Evolutionary conservation across 768 basidiomycete species (phyloP).

Genomic region (Rhizopogon roseolus): DNA sequence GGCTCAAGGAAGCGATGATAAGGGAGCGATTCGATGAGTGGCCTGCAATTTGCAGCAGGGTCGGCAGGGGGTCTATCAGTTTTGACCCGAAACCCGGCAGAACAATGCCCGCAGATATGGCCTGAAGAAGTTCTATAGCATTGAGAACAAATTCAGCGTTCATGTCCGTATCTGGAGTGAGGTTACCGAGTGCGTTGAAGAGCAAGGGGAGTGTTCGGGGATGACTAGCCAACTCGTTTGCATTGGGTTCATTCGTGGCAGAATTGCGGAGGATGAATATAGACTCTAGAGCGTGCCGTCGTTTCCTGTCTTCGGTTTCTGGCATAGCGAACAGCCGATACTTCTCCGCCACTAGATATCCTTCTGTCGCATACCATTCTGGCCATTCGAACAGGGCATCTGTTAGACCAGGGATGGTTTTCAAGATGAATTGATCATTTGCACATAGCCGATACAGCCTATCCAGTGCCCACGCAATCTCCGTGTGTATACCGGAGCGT

Average conservation of each 20-base stretch:
- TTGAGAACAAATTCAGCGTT: conserved; percentile 71
- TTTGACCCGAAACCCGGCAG: conserved; percentile 30
- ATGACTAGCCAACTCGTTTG: conserved; percentile 51
- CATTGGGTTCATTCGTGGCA: conserved; percentile 65
- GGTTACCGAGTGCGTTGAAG: conserved; percentile 57
- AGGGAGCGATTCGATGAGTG: conserved; percentile 68
- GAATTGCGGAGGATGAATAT: conserved; percentile 86
- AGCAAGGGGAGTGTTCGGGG: conserved; percentile 63
- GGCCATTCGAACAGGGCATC: conserved; percentile 88
- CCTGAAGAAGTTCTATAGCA: conserved; percentile 65
- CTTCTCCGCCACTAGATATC: conserved; percentile 43
- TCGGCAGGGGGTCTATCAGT: conserved; percentile 48
- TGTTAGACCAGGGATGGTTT: conserved; percentile 69
- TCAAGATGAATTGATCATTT: conserved; percentile 74
- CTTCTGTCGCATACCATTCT: conserved; percentile 70
- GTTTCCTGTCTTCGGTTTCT: conserved; percentile 45
- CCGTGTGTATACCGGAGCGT: conserved; percentile 74
- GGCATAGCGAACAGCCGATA: conserved; percentile 52
- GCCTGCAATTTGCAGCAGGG: conserved; percentile 51
- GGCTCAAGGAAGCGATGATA: conserved; percentile 60
- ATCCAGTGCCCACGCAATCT: conserved; percentile 88
- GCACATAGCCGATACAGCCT: conserved; percentile 76
- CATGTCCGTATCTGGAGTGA: conserved; percentile 57
- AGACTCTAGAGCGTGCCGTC: conserved; percentile 79
- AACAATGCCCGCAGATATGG: conserved; percentile 45